Percentiles rank a stretch among this genome's conserved stretches.
These are phyloP conservation scores for Lepiota venenata DNA, from an alignment of 768 basidiomycete genomes.

Conservation along the genomic window DNA sequence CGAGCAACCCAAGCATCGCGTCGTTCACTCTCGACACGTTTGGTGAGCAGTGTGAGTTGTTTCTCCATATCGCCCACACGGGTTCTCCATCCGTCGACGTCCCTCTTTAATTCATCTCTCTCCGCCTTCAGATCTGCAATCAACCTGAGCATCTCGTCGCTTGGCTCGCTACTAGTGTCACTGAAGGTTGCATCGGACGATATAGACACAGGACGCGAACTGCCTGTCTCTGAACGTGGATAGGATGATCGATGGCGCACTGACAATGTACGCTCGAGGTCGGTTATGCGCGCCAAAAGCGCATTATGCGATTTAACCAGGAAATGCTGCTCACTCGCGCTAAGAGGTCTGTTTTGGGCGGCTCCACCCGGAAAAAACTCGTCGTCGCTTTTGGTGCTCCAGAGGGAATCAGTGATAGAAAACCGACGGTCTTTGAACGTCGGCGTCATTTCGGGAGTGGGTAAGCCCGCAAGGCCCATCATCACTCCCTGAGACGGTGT, in stretches of 20 bases:
- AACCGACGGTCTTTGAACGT: slow-evolving; percentile 32
- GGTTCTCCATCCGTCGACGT: slow-evolving; percentile 83
- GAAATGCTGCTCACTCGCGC: slow-evolving; percentile 80
- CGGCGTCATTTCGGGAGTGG: slow-evolving; percentile 76
- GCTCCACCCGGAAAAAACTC: slow-evolving; percentile 39
- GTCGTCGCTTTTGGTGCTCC: slow-evolving; percentile 36
- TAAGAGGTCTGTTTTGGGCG: slow-evolving; percentile 49
- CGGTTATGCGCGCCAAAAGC: slow-evolving; percentile 77
- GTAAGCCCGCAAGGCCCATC: slow-evolving; percentile 41
- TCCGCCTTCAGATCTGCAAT: slow-evolving; percentile 82
- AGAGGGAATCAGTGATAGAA: slow-evolving; percentile 28
- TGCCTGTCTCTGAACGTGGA: slow-evolving; percentile 28
- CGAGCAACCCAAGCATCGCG: slow-evolving; percentile 84
- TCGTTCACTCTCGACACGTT: slow-evolving; percentile 73
- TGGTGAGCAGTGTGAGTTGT: slow-evolving; percentile 59
- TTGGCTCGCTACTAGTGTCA: slow-evolving; percentile 45
- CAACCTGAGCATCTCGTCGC: slow-evolving; percentile 75
- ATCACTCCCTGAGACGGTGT: slow-evolving; percentile 40
- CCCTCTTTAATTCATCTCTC: slow-evolving; percentile 83
- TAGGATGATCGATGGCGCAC: slow-evolving; percentile 33
- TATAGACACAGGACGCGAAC: slow-evolving; percentile 51
- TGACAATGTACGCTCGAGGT: slow-evolving; percentile 69
- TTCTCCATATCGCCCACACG: slow-evolving; percentile 77
- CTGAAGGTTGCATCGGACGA: slow-evolving; percentile 39
- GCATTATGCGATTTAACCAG: slow-evolving; percentile 81